Conservation (phyloP, 495 filamentous ascomycete species). For the Penicillium paradoxum region DNA sequence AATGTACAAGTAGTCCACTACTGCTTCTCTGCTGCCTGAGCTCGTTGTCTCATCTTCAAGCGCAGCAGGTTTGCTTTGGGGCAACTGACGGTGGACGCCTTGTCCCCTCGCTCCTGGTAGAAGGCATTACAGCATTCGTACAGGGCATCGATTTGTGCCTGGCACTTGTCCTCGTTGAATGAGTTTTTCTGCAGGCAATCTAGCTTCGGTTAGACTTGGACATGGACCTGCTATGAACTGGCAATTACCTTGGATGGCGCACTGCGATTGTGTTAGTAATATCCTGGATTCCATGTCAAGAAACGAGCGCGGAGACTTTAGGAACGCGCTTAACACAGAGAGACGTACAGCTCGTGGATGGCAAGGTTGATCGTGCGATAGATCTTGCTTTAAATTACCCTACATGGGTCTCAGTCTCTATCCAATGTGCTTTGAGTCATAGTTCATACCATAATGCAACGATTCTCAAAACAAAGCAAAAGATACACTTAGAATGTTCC, state of each 20-base stretch:
- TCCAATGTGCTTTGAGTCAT: background rate
- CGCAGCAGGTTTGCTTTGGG: constrained; percentile 74
- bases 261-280: constrained; percentile 41
- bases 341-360: constrained; percentile 78
- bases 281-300: background rate
- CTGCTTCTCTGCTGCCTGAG: constrained; percentile 32
- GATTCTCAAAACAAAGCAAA: constrained; percentile 1
- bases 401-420: constrained; percentile 19
- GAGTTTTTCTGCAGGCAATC: constrained; percentile 79
- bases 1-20: background rate
- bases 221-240: background rate
- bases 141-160: constrained; percentile 75
- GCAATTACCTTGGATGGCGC: constrained; percentile 79
- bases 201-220: constrained; percentile 29
- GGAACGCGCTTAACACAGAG: background rate
- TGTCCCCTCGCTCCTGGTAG: constrained; percentile 74
- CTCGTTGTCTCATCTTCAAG: constrained; percentile 83
- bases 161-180: constrained; percentile 85
- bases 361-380: constrained; percentile 74
- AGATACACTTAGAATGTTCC: background rate
- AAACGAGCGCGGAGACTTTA: background rate
- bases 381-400: constrained; percentile 60
- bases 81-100: constrained; percentile 73
- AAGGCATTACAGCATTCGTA: constrained; percentile 94
- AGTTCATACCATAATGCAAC: constrained; percentile 45